Percentiles rank a stretch among this genome's conserved stretches.
Evolutionary conservation across 2,329 filamentous ascomycete species (phyloP).

Genomic region (Gremmenia infestans): DNA sequence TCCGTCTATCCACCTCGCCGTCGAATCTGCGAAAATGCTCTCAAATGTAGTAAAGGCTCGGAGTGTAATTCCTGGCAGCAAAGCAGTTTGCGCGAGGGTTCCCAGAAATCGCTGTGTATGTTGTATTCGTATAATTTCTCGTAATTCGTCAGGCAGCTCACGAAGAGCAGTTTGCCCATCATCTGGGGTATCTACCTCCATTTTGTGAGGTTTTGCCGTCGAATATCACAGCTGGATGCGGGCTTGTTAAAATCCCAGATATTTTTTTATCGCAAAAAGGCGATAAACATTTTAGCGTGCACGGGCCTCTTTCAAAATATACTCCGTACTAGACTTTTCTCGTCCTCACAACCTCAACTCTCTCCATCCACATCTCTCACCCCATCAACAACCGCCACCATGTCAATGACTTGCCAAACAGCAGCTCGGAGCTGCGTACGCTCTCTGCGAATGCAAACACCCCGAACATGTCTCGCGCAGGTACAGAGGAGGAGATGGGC

Average conservation of each 20-base stretch:
- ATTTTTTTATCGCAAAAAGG: constrained; percentile 14
- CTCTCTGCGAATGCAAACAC: constrained; percentile 51
- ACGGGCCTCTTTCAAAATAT: constrained; percentile 1
- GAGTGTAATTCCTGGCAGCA: constrained; percentile 66
- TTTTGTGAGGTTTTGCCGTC: constrained; percentile 30
- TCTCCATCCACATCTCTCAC: constrained; percentile 4
- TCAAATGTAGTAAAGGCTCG: constrained; percentile 71
- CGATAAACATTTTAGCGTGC: constrained; percentile 11
- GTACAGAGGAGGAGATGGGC: constrained; percentile 65
- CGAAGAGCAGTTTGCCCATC: constrained; percentile 48
- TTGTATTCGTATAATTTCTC: constrained; percentile 59
- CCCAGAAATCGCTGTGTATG: constrained; percentile 64
- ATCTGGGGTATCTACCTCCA: constrained; percentile 46
- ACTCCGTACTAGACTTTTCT: constrained; percentile 14
- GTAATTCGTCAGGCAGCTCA: constrained; percentile 65
- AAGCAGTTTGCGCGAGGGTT: constrained; percentile 62
- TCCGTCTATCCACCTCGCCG: constrained; percentile 68
- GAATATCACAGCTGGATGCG: background rate
- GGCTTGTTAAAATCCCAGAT: constrained; percentile 7
- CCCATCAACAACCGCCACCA: constrained; percentile 36
- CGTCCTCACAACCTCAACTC: constrained; percentile 8
- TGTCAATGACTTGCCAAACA: constrained; percentile 60
- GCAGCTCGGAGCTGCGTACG: constrained; percentile 61
- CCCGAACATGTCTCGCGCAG: constrained; percentile 42
- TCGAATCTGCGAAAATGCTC: constrained; percentile 72